phyloP scores from a whole-genome alignment of 192 early-diverging fungal genomes.

The Chytriomyces sp. region DNA sequence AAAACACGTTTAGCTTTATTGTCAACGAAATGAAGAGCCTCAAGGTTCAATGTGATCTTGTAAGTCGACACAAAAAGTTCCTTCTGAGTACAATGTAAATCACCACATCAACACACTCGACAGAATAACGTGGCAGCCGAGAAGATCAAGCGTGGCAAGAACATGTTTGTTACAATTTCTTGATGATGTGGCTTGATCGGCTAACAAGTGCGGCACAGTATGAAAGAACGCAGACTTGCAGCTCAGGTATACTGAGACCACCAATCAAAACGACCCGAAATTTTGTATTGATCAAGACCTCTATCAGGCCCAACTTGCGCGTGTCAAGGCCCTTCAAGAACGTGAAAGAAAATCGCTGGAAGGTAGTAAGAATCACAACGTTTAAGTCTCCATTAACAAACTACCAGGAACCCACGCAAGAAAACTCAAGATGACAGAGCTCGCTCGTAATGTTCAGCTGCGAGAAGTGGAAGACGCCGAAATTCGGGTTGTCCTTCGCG shows the following conservation, averaged over 20 bases:
- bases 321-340: conserved; percentile 30
- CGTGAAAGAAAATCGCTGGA: conserved; percentile 20
- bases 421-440: conserved; percentile 28
- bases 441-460: conserved; percentile 26
- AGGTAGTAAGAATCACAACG: conserved; percentile 4
- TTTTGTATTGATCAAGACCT: background rate
- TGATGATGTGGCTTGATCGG: background rate
- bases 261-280: background rate
- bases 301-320: conserved; percentile 15
- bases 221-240: conserved; percentile 23
- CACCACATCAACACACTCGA: no score
- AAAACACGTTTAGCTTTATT: conserved; percentile 31
- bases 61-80: background rate
- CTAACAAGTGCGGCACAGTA: background rate
- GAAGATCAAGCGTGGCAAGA: conserved; percentile 31
- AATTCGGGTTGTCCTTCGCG: conserved; percentile 29
- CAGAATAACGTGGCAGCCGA: conserved; percentile 32
- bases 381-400: background rate
- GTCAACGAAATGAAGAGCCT: conserved; percentile 35
- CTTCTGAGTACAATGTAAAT: background rate
- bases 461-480: conserved; percentile 34
- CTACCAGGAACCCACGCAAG: conserved; percentile 20
- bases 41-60: conserved; percentile 30
- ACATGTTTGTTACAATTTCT: conserved; percentile 23
- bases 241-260: background rate